phyloP scores from a whole-genome alignment of 371 early-diverging fungal species.

The Chytridiales sp. region DNA sequence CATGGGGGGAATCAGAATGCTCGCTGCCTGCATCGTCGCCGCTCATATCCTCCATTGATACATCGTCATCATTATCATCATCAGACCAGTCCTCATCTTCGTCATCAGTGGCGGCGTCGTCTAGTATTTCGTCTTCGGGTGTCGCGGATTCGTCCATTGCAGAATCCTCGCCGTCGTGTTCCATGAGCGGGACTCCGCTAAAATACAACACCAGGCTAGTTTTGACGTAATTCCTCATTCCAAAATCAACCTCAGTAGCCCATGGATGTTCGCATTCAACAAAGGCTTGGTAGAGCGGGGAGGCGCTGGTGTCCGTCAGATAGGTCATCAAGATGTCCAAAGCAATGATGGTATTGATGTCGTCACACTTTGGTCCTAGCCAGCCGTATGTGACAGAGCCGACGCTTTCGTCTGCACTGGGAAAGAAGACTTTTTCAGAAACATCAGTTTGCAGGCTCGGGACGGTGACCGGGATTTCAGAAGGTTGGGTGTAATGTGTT shows the following conservation, averaged over 20 bases:
- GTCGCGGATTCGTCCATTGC: conserved; percentile 19
- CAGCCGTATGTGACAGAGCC: conserved; percentile 64
- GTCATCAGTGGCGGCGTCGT: conserved; percentile 31
- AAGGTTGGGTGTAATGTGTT: neutral
- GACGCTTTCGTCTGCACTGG: conserved; percentile 54
- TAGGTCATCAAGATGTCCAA: conserved; percentile 64
- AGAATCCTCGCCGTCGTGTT: conserved; percentile 19
- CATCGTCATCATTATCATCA: conserved; percentile 25
- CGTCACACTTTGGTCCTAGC: conserved; percentile 61
- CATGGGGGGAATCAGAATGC: conserved; percentile 17
- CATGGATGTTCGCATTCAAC: conserved; percentile 57
- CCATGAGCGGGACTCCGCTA: conserved; percentile 56
- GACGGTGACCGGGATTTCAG: neutral
- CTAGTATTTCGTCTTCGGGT: conserved; percentile 1
- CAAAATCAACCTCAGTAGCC: conserved; percentile 61
- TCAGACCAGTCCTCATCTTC: conserved; percentile 17
- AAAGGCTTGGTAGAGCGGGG: conserved; percentile 61
- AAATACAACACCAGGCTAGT: conserved; percentile 55
- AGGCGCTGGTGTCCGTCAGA: conserved; percentile 58
- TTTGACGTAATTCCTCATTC: conserved; percentile 50
- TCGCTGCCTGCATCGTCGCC: conserved; percentile 30
- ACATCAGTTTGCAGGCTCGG: too few relatives aligned
- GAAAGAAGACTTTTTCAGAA: conserved; percentile 53
- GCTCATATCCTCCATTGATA: conserved; percentile 19
- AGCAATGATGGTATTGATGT: conserved; percentile 50